A percentile compares a stretch with the other conserved stretches of the same genome.
Evolutionary conservation across 2,329 filamentous ascomycete species (phyloP).

Genomic region (Sporothrix protearum): DNA sequence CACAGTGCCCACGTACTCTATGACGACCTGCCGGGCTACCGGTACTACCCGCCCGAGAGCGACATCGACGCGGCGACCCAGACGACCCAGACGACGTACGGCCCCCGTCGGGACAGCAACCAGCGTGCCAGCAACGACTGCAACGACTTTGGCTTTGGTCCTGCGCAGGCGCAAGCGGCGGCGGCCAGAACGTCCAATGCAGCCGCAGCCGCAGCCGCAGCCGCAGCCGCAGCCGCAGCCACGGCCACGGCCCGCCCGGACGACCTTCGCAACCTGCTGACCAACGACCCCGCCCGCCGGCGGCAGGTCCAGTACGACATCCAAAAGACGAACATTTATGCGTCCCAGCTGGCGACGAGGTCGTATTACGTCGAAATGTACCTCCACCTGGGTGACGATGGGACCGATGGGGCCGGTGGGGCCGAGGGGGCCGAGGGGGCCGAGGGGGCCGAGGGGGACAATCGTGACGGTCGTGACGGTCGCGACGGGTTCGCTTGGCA

Average conservation of each 20-base stretch:
- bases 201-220: too few species aligned
- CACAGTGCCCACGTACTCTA: constrained; percentile 33
- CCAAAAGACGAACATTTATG: constrained; percentile 86
- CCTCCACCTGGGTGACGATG: constrained; percentile 70
- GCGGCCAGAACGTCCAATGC: not conserved
- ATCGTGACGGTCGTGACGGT: too few species aligned
- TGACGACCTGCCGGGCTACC: constrained; percentile 46
- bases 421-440: too few species aligned
- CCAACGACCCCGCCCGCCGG: constrained; percentile 48
- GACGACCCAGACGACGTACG: constrained; percentile 24
- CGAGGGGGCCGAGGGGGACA: too few species aligned
- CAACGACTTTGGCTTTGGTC: not conserved
- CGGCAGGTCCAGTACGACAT: constrained; percentile 75
- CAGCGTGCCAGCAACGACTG: not conserved
- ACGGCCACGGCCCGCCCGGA: constrained; percentile 42
- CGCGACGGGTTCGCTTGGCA: too few species aligned
- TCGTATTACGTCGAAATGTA: constrained; percentile 86
- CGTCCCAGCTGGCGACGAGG: constrained; percentile 73
- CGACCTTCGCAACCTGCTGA: constrained; percentile 50
- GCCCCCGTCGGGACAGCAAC: not conserved
- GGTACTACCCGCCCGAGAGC: constrained; percentile 48
- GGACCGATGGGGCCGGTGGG: too few species aligned
- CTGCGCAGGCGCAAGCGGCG: constrained; percentile 23
- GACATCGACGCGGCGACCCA: too few species aligned
- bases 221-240: too few species aligned